Evolutionary conservation across 495 filamentous ascomycete species (phyloP).

Genomic region (Aspergillus steynii): DNA sequence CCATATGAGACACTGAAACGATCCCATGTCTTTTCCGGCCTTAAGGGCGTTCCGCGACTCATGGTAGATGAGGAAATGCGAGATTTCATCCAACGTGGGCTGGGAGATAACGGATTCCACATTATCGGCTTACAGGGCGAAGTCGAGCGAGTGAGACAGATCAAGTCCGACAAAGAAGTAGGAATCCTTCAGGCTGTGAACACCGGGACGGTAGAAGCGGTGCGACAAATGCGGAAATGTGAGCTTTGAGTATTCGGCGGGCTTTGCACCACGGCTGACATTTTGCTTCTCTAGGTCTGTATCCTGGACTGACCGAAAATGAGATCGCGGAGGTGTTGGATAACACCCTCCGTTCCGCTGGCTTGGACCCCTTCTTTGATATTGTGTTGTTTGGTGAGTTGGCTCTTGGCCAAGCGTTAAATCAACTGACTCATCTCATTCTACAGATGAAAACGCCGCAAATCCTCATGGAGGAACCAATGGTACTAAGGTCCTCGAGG

Average conservation of each 20-base stretch:
- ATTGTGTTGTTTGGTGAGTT: slow-evolving; percentile 52
- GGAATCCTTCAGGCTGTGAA: slow-evolving; percentile 56
- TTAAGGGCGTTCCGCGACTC: slow-evolving; percentile 30
- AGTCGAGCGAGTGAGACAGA: slow-evolving; percentile 53
- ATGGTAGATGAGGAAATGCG: slow-evolving; percentile 61
- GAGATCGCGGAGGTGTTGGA: slow-evolving; percentile 51
- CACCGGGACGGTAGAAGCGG: slow-evolving; percentile 56
- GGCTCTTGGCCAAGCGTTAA: background rate
- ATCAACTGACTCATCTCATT: background rate
- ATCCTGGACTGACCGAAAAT: slow-evolving; percentile 50
- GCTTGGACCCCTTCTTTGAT: slow-evolving; percentile 55
- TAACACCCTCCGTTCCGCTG: slow-evolving; percentile 44
- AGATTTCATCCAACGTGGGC: slow-evolving; percentile 54
- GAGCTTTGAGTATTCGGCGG: background rate
- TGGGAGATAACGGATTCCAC: slow-evolving; percentile 47
- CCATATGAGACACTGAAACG: slow-evolving; percentile 48
- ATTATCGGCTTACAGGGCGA: slow-evolving; percentile 44
- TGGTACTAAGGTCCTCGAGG: slow-evolving; percentile 44
- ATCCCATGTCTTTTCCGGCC: slow-evolving; percentile 28
- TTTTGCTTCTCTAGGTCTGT: slow-evolving; percentile 29
- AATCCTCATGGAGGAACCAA: slow-evolving; percentile 56
- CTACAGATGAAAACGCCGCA: slow-evolving; percentile 48
- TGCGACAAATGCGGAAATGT: slow-evolving; percentile 54
- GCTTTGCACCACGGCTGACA: background rate
- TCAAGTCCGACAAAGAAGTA: slow-evolving; percentile 48